phyloP scores from a whole-genome alignment of 2,329 filamentous ascomycete species.

The Fusarium nurragi region DNA sequence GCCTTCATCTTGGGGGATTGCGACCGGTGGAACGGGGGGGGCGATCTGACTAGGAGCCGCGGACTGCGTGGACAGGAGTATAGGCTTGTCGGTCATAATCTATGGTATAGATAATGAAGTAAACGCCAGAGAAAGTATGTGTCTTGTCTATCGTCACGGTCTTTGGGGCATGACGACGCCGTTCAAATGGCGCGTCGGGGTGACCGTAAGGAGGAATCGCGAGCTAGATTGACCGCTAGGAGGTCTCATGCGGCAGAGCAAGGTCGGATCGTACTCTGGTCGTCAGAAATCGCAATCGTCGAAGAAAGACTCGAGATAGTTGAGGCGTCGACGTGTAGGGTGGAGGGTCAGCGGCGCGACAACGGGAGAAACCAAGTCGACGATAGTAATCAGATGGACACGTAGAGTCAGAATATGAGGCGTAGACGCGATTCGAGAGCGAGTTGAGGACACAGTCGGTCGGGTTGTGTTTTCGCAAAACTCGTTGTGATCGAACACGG shows the following conservation, averaged over 20 bases:
- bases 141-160: conserved; percentile 60
- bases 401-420: conserved; percentile 24
- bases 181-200: conserved; percentile 54
- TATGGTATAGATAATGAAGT: conserved; percentile 53
- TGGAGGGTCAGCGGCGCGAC: conserved; percentile 31
- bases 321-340: conserved; percentile 28
- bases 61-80: conserved; percentile 63
- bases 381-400: conserved; percentile 7
- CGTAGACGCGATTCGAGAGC: conserved; percentile 34
- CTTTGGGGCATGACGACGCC: conserved; percentile 69
- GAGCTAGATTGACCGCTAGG: conserved; percentile 24
- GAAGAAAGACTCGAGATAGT: conserved; percentile 29
- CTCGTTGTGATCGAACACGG: conserved; percentile 46
- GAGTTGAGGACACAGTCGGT: conserved; percentile 39
- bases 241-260: conserved; percentile 40
- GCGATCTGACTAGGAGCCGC: conserved; percentile 64
- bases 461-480: conserved; percentile 46
- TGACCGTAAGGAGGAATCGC: conserved; percentile 35
- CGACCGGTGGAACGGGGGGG: conserved; percentile 48
- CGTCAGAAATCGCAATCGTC: conserved; percentile 30
- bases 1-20: conserved; percentile 53
- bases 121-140: conserved; percentile 51
- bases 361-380: conserved; percentile 19
- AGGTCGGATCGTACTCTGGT: conserved; percentile 2
- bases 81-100: conserved; percentile 72